Base-by-base conservation (phyloP, 352 stramenopile genomes). In the Hyaloperonospora brassicae region DNA sequence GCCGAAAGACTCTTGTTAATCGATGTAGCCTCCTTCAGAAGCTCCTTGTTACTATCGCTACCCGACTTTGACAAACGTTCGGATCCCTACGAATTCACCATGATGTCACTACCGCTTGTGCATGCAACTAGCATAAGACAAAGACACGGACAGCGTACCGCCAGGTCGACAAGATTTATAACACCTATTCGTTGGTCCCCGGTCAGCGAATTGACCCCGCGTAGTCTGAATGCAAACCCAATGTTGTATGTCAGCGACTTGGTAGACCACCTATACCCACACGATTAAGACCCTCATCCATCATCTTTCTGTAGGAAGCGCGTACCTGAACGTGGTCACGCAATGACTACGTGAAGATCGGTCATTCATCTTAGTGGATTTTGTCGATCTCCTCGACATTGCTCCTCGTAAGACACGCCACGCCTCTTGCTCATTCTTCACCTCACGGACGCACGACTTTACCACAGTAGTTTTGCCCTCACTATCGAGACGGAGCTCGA, bases 1-100 rank as follows among this genome's bases (percentile, higher is more conserved):
- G 79, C 68, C 5, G 82, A 89, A 36, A 95, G 63, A 54, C 83
- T 95, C 55, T 93, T 93, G 74, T 93, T 94, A 55, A 95, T 95
- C 12, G 69, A 77, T 43, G 83, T 79, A 5, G 84, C 78, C 57
- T 95, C 84, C 64, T 89, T 93, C 55, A 95, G 59, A 24, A 91
- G 50, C 35, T 91, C 81, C n/a, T 63, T 72, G 52, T 89, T 74
- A 39, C 70, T 76, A 40, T 76, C 76, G 45, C 80, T 92, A 8
- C 86, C 86, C 1, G 80, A 93, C 27, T 81, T 88, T 14, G 82
- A 90, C 39, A 95, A 31, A 31, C 82, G 76, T 52, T 95, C 83
- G 10, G 84, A 95, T n/a, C 83, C 83, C 81, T 89, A 43, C 10
- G 13, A 52, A 52, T 46, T 36, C 42, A 30, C 21, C 7, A 40